A percentile compares a stretch with the other conserved stretches of the same genome.
phyloP scores from a whole-genome alignment of 495 filamentous ascomycete genomes.

The Entonaema liquescens region DNA sequence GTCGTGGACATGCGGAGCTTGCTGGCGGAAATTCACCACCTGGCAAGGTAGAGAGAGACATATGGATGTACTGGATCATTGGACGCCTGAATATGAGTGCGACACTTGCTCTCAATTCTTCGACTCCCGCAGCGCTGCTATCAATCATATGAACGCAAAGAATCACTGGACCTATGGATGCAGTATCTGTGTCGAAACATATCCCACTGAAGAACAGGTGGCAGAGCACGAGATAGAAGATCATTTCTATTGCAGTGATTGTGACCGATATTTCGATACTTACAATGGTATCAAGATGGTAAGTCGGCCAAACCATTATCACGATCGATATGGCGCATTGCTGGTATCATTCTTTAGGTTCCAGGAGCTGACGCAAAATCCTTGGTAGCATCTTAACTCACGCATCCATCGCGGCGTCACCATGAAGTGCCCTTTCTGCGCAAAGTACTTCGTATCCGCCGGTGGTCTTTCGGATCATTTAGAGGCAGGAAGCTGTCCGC shows the following conservation, averaged over 20 bases:
- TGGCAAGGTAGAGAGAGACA: conserved; percentile 24
- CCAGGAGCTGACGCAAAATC: background rate
- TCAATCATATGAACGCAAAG: conserved; percentile 39
- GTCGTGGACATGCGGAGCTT: conserved; percentile 36
- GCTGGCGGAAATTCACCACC: conserved; percentile 31
- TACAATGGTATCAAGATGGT: conserved; percentile 46
- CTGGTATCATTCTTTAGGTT: background rate
- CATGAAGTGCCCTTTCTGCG: conserved; percentile 47
- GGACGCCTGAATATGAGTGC: conserved; percentile 31
- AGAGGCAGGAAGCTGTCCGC: conserved; percentile 37
- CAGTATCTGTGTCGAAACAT: conserved; percentile 23
- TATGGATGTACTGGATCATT: conserved; percentile 35
- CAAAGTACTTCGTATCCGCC: conserved; percentile 26
- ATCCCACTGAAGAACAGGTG: background rate
- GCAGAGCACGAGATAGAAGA: conserved; percentile 32
- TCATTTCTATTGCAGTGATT: conserved; percentile 42
- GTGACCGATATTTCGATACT: conserved; percentile 35
- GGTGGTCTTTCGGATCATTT: conserved; percentile 46
- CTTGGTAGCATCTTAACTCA: conserved; percentile 43
- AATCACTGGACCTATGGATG: conserved; percentile 39
- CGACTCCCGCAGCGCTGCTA: conserved; percentile 11
- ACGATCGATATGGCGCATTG: too few species aligned
- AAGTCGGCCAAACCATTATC: background rate
- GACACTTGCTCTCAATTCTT: conserved; percentile 40
- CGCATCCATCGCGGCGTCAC: conserved; percentile 36